Conservation (phyloP, 1,284 basidiomycete species). For the Cutaneotrichosporon spelunceum region DNA sequence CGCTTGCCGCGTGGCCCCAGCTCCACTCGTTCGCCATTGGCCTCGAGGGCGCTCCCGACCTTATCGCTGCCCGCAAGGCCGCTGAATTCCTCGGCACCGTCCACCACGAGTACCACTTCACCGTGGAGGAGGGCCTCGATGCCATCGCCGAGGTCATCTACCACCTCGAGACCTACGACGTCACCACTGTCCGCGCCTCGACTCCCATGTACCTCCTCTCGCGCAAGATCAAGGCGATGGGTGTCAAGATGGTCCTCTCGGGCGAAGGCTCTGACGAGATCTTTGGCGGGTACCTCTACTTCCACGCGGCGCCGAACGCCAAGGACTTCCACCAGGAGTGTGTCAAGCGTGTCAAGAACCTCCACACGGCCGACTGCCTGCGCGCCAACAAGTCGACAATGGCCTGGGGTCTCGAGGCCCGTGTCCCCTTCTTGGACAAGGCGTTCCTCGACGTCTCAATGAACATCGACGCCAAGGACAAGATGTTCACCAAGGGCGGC, state of each 20-base stretch:
- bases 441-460: constrained; percentile 90
- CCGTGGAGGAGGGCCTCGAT: constrained; percentile 96
- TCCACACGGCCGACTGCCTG: constrained; percentile 96
- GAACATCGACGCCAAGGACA: constrained; percentile 83
- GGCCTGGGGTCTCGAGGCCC: constrained; percentile 99
- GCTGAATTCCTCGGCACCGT: constrained; percentile 91
- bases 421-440: constrained; percentile 99
- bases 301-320: constrained; percentile 93
- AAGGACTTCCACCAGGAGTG: constrained; percentile 93
- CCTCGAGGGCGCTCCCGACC: constrained; percentile 90
- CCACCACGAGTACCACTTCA: constrained; percentile 98
- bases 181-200: constrained; percentile 95
- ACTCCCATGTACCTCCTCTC: constrained; percentile 82
- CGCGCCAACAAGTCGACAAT: constrained; percentile 98
- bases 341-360: constrained; percentile 92
- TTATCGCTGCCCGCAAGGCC: constrained; percentile 89
- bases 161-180: constrained; percentile 98
- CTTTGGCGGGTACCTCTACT: constrained; percentile 97
- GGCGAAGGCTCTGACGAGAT: constrained; percentile 99
- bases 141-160: constrained; percentile 97
- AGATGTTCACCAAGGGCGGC: constrained; percentile 84
- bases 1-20: constrained; percentile 88
- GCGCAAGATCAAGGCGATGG: constrained; percentile 99
- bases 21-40: constrained; percentile 98
- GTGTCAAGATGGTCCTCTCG: constrained; percentile 99